Evolutionary conservation across 2,329 filamentous ascomycete genomes (phyloP), one percentile per base, ranked within the genome.

Genomic region (Dothideomycetidae sp.): DNA sequence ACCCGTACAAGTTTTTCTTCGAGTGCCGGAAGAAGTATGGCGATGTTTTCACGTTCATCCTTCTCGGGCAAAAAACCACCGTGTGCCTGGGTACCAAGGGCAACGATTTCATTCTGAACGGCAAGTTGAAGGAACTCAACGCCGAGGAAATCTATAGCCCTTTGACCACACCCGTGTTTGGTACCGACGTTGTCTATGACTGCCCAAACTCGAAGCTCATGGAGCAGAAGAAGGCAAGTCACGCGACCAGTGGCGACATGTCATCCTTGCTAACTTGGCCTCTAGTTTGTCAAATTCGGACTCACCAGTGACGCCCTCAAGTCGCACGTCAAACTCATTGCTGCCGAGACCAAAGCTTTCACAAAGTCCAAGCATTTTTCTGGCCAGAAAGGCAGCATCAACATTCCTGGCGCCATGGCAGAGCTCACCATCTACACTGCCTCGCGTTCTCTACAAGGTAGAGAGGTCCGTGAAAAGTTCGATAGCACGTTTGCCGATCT

Each of bases 351-450:
- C 47, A 66, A 73, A 44, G 69, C 73, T 51, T 92, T 82, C 58
- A 75, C 81, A 59, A 68, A 64, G 46, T 47, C 54, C 10, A 48
- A 38, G 14, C 47, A 44, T 32, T 82, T 85, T 64, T 74, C 82
- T 61, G 73, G 70, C 43, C 57, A 72, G 44, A 73, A 69, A 29
- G 84, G 84, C 37, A 67, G 73, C 11, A 68, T 79, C 53, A 72
- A 90, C 50, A 75, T 92, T 13, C 69, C 78, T 40, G 73, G 78
- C 50, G 74, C 71, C 48, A 81, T 93, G 71, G 78, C 81, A 29
- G 80, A 92, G 55, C 78, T 92, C 48, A 92, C 84, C 39, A 86
- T 92, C 52, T 93, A 86, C 59, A 92, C 84, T 31, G 84, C 84
- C 30, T 86, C 82, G 10, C 80, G 84, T 53, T 77, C 81, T 12